Percentiles rank a stretch among this genome's conserved stretches.
These are phyloP conservation scores for Suhomyces bolitotheri DNA, from an alignment of 1,139 yeast genomes.

Conservation along the genomic window DNA sequence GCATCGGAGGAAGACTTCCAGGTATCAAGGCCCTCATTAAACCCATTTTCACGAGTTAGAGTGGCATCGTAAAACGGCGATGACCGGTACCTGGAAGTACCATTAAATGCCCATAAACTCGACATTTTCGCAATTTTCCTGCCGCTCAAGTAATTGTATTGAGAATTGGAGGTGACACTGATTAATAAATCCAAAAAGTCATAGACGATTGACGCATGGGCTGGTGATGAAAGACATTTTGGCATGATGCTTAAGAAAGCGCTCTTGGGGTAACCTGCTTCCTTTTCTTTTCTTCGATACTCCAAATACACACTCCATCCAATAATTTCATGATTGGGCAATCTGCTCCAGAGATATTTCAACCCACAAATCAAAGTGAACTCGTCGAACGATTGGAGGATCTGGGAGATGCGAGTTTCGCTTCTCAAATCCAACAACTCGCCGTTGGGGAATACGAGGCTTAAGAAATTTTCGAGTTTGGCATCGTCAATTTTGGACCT, in stretches of 20 bases:
- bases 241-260: constrained; percentile 85
- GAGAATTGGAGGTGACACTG: constrained; percentile 79
- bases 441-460: constrained; percentile 55
- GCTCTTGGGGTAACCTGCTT: constrained; percentile 62
- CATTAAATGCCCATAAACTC: constrained; percentile 84
- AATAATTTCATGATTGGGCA: constrained; percentile 76
- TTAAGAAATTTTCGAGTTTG: constrained; percentile 53
- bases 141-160: constrained; percentile 75
- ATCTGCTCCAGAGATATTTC: constrained; percentile 83
- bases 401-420: constrained; percentile 32
- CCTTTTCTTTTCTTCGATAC: constrained; percentile 65
- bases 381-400: constrained; percentile 54
- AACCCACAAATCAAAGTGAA: constrained; percentile 70
- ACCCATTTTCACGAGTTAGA: constrained; percentile 39
- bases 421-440: constrained; percentile 32
- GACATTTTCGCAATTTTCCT: constrained; percentile 80
- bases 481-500: constrained; percentile 63
- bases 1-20: constrained; percentile 89
- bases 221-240: constrained; percentile 74
- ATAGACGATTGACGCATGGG: constrained; percentile 86
- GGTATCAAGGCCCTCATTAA: constrained; percentile 68
- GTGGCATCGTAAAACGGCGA: constrained; percentile 48
- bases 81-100: constrained; percentile 21
- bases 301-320: constrained; percentile 85
- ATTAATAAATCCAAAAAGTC: constrained; percentile 82